Evolutionary conservation across 139 green algal species (phyloP).

Genomic region (Chlamydomonas applanata): DNA sequence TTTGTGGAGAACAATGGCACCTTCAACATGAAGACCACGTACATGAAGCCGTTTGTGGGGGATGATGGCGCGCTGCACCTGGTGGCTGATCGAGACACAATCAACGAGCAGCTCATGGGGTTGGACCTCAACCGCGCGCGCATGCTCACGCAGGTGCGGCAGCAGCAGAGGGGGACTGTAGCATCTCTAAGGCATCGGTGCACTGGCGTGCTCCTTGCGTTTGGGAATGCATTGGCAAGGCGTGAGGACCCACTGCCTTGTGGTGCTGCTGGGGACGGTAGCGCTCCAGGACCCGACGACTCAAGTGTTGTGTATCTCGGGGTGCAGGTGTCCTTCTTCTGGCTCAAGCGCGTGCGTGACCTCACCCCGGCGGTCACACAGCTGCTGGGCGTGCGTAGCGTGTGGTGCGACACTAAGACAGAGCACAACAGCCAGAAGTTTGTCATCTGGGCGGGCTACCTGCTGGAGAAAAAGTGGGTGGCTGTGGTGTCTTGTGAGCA

Average conservation of each 20-base stretch:
- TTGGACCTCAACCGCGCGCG: conserved; percentile 73
- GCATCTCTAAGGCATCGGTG: too few relatives aligned
- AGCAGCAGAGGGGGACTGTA: background rate
- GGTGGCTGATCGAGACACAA: conserved; percentile 53
- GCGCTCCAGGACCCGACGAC: too few relatives aligned
- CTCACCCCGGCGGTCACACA: conserved; percentile 55
- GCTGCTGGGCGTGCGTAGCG: conserved; percentile 74
- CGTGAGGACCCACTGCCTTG: too few relatives aligned
- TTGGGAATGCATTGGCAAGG: too few relatives aligned
- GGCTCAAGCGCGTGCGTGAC: conserved; percentile 66
- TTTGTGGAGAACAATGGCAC: conserved; percentile 50
- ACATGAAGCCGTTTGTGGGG: conserved; percentile 63
- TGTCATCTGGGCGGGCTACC: conserved; percentile 82
- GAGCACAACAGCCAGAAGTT: conserved; percentile 78
- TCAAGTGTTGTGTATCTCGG: too few relatives aligned
- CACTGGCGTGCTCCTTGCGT: too few relatives aligned
- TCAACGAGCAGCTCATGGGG: conserved; percentile 46
- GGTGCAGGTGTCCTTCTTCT: conserved; percentile 55
- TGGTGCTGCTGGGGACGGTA: too few relatives aligned
- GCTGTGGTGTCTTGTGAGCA: too few relatives aligned
- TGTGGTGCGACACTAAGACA: conserved; percentile 79
- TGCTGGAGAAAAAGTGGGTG: conserved; percentile 67
- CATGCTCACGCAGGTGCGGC: conserved; percentile 59
- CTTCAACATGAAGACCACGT: conserved; percentile 50
- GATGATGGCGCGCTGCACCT: conserved; percentile 79